phyloP scores from a whole-genome alignment of 2,329 filamentous ascomycete species.

The Colletotrichum plurivorum region DNA sequence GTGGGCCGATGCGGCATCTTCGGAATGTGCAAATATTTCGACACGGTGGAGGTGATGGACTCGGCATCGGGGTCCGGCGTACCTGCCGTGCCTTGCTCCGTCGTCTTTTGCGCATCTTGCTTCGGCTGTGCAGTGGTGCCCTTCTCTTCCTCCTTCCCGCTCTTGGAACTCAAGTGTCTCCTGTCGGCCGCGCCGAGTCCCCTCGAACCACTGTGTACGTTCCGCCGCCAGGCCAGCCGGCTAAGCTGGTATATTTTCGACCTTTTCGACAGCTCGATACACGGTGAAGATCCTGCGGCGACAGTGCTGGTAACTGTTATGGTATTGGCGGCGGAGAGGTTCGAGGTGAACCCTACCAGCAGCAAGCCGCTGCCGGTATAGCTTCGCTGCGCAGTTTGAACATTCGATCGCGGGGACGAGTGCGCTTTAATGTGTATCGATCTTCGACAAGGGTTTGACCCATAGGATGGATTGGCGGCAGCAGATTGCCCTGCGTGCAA shows the following conservation, averaged over 20 bases:
- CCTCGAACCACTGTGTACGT: constrained; percentile 48
- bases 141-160: constrained; percentile 42
- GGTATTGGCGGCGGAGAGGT: constrained; percentile 54
- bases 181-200: constrained; percentile 44
- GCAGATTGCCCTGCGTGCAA: constrained; percentile 20
- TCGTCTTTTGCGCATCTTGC: constrained; percentile 25
- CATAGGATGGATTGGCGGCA: constrained; percentile 6
- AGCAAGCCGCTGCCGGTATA: constrained; percentile 70
- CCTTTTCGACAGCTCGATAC: constrained; percentile 46
- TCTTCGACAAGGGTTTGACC: constrained; percentile 24
- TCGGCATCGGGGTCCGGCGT: constrained; percentile 50
- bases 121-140: constrained; percentile 13
- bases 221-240: constrained; percentile 54
- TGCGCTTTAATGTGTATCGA: constrained; percentile 27
- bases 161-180: constrained; percentile 50
- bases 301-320: constrained; percentile 57
- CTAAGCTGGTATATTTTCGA: constrained; percentile 53
- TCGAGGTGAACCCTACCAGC: constrained; percentile 60
- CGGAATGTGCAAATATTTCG: constrained; percentile 72
- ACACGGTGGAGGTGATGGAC: constrained; percentile 66
- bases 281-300: constrained; percentile 53
- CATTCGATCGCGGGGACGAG: constrained; percentile 33
- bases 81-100: constrained; percentile 42
- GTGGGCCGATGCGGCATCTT: constrained; percentile 90
- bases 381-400: constrained; percentile 60